phyloP scores from a whole-genome alignment of 129 eudicot species.

The Flaveria trinervia region DNA sequence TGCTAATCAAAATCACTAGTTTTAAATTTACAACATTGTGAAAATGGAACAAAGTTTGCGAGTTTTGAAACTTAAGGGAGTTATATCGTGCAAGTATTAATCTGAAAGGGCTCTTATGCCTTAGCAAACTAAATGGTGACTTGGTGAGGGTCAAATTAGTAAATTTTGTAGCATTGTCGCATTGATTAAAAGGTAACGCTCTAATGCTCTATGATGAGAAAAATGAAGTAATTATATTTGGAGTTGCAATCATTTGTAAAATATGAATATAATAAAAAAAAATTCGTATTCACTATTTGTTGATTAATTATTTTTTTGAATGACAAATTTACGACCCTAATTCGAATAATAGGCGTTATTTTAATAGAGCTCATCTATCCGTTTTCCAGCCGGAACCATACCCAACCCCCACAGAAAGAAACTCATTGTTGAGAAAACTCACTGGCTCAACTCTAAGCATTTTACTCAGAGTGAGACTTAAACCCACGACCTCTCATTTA shows the following conservation, averaged over 20 bases:
- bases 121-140: background rate
- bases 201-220: slow-evolving; percentile 3
- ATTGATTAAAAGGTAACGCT: slow-evolving; percentile 19
- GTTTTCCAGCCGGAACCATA: no score
- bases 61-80: slow-evolving; percentile 9
- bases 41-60: background rate
- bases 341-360: no score
- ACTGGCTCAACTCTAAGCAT: no score
- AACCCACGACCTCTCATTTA: no score
- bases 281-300: no score
- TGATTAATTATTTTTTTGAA: background rate
- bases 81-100: slow-evolving; percentile 14
- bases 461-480: no score
- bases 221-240: slow-evolving; percentile 9
- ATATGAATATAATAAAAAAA: background rate
- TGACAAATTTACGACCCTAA: no score
- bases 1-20: slow-evolving; percentile 22
- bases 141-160: slow-evolving; percentile 1
- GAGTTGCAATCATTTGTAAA: slow-evolving; percentile 21
- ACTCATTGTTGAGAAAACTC: no score
- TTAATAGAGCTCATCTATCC: no score
- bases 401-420: no score
- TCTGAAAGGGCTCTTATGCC: background rate
- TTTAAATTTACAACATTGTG: background rate
- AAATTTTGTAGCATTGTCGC: background rate